These are phyloP conservation scores for Rusavskia elegans DNA, from an alignment of 495 filamentous ascomycete genomes.

Conservation along the genomic window DNA sequence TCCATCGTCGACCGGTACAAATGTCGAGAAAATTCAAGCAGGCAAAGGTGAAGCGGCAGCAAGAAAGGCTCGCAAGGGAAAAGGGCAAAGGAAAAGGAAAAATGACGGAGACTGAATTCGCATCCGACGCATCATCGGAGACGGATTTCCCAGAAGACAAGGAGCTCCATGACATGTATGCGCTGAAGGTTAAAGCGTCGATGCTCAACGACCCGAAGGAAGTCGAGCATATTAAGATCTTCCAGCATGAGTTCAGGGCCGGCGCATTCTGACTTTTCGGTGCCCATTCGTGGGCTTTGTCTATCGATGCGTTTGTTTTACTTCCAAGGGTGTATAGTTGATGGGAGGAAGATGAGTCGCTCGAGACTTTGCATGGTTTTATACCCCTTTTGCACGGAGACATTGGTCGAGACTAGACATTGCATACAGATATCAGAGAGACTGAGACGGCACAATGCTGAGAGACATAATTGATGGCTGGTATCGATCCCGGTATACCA, in stretches of 20 bases:
- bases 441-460: too few species aligned
- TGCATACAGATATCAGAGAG: too few species aligned
- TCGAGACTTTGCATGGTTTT: too few species aligned
- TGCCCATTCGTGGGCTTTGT: too few species aligned
- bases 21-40: not conserved
- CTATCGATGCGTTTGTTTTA: too few species aligned
- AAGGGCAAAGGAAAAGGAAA: slow-evolving; percentile 13
- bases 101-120: not conserved
- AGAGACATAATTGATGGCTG: too few species aligned
- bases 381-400: too few species aligned
- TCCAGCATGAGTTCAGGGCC: slow-evolving; percentile 5
- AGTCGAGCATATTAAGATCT: slow-evolving; percentile 7
- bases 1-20: slow-evolving; percentile 1
- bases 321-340: too few species aligned
- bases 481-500: too few species aligned
- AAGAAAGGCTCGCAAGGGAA: not conserved
- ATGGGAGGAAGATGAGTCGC: too few species aligned
- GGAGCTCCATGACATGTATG: slow-evolving; percentile 5
- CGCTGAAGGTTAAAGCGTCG: slow-evolving; percentile 3
- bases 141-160: slow-evolving; percentile 5
- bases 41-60: not conserved
- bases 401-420: too few species aligned
- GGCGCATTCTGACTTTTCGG: not conserved
- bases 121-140: slow-evolving; percentile 7
- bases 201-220: not conserved